Evolutionary conservation across 805 yeast species (phyloP).

Genomic region (Barnettozyma sp.): DNA sequence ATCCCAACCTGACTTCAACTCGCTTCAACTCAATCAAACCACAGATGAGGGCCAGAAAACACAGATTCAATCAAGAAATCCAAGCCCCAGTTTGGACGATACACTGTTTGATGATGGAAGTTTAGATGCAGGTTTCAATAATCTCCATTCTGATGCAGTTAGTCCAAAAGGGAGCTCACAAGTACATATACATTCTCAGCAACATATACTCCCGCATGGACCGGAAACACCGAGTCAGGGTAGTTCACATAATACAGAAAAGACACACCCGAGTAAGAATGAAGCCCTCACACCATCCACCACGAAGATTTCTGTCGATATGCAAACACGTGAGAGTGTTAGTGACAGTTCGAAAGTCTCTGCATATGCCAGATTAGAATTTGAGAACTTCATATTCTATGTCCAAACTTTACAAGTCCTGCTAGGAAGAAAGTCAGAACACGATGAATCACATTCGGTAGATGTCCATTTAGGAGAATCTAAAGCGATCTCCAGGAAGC

Average conservation of each 20-base stretch:
- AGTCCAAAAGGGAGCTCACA: neutral
- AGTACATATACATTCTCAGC: too few species aligned
- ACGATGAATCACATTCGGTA: slow-evolving; percentile 60
- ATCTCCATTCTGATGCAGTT: neutral
- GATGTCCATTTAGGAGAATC: slow-evolving; percentile 91
- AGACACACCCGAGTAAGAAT: neutral
- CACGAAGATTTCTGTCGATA: neutral
- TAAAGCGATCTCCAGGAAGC: slow-evolving; percentile 88
- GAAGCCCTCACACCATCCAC: neutral
- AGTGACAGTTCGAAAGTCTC: slow-evolving; percentile 31
- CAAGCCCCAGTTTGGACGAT: slow-evolving; percentile 2
- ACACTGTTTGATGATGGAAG: neutral
- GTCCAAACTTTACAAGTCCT: slow-evolving; percentile 94
- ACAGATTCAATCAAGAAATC: neutral
- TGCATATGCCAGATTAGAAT: slow-evolving; percentile 71
- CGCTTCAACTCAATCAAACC: neutral
- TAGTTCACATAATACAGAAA: neutral
- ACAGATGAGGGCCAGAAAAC: neutral
- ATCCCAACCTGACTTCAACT: slow-evolving; percentile 2
- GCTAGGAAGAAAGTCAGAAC: slow-evolving; percentile 82
- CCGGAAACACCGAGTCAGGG: too few species aligned
- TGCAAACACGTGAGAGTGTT: slow-evolving; percentile 6
- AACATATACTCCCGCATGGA: neutral
- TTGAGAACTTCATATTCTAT: slow-evolving; percentile 87
- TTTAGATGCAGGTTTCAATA: neutral